Base-by-base conservation (phyloP, 2,329 filamentous ascomycete species). In the Paecilomyces variotii region DNA sequence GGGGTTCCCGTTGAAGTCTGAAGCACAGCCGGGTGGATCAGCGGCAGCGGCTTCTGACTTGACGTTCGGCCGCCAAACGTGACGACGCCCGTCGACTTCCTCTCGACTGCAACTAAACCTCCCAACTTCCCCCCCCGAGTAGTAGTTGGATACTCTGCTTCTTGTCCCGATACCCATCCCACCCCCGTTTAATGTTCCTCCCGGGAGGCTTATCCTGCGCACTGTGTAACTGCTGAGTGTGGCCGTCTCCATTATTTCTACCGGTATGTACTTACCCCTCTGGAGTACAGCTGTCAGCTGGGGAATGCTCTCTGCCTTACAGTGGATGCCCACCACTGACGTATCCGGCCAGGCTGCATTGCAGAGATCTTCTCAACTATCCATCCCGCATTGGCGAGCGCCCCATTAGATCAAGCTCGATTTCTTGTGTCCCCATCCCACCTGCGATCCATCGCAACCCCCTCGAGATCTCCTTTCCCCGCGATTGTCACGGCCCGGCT, bases 401-500 rank as follows among this genome's bases (percentile, higher is more conserved):
- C 19, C n/a, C 39, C 39, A 45, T 45, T 45, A 14, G 39, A n/a
- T n/a, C n/a, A 5, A 45, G 39, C 5, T 45, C 39, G 39, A 19
- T 19, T 19, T 19, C 19, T 19, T 19, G 19, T 19, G 24, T 24
- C 27, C 12, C 50, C 50, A 52, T 52, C 50, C 27, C 50, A 52
- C 50, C 24, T 52, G 50, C 50, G 14, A 24, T 27, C 50, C 50
- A 52, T 52, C 50, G 25, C 27, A 28, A 52, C 9, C 50, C 24
- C 24, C 50, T 26, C 50, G 27, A 26, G 4, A 52, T 24, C 25
- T 52, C 25, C 24, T 26, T 26, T 6, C 50, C 50, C 25, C 50
- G 27, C 50, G 25, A 28, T 26, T 52, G 25, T 27, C 50, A 27
- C 50, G 50, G 50, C 25, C 24, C 50, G 50, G 64, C 64, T 62